Evolutionary conservation across 148 eudicot genomes (phyloP), one percentile per base, ranked within the genome.

Genomic region (Spergularia marina): DNA sequence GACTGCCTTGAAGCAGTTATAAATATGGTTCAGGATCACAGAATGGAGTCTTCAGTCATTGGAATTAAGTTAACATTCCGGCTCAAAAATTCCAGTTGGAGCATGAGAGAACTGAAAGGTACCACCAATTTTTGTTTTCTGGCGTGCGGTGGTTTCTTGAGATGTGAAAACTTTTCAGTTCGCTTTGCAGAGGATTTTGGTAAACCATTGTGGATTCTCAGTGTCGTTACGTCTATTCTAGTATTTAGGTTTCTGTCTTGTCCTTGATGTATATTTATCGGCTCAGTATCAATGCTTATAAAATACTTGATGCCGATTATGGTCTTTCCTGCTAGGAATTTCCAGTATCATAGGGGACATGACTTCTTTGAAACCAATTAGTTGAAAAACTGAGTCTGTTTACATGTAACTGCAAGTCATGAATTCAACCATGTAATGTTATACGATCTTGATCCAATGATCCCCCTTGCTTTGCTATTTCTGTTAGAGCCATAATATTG

Each of bases 1-100:
- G 65, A 53, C 39, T 6, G 47, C 76, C 55, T 34, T 66, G 69
- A 85, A 84, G 83, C 75, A 73, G 23, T 12, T 53, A 62, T 85
- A 57, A 75, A 51, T 17, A 34, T 15, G 20, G 57, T 36, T 12
- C 56, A 17, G 15, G 17, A 73, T 23, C 8, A 13, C 21, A 10
- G 36, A 60, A 21, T 13, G 64, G 15, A 62, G 17, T 59, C 30
- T 53, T 63, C 76, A 20, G 64, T 59, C 23, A 21, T 51, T 52
- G 30, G 70, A 66, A 7, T 66, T 44, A 12, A 40, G 41, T 18
- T 14, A 12, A 14, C 58, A 7, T 15, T 53, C 7, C 53, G 30
- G 18, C 34, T 70, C 69, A 10, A 52, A 68, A 54, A 34, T 67
- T n/a, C 4, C 16, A 47, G 55, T 49, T 52, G 72, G 34, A 68